These are phyloP conservation scores for Schrenkiella parvula DNA, from an alignment of 345 rosid species.

Conservation along the genomic window DNA sequence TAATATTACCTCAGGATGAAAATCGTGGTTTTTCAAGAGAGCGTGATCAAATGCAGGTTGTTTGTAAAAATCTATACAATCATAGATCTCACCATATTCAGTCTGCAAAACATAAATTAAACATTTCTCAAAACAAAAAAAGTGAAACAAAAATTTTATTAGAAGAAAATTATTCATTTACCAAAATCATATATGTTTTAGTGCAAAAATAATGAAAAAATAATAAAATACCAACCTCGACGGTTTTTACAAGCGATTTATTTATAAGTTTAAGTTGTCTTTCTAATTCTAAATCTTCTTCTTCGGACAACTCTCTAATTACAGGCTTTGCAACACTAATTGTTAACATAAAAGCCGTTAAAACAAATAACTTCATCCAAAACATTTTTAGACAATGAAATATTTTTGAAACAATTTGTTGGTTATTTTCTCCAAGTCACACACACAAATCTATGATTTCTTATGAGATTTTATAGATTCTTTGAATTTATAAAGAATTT, in stretches of 20 bases:
- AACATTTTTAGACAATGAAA: background rate
- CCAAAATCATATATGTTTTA: no score
- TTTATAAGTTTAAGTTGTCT: slow-evolving; percentile 26
- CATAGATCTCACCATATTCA: slow-evolving; percentile 20
- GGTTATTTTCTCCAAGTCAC: background rate
- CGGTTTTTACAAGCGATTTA: slow-evolving; percentile 23
- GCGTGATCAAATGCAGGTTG: slow-evolving; percentile 29
- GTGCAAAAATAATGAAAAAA: no score
- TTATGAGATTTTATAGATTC: background rate
- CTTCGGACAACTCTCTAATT: slow-evolving; percentile 11
- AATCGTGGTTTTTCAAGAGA: slow-evolving; percentile 22
- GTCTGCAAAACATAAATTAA: slow-evolving; percentile 7
- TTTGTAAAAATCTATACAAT: slow-evolving; percentile 26
- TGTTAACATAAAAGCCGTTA: background rate
- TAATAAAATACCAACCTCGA: slow-evolving; percentile 2
- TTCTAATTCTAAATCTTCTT: slow-evolving; percentile 34
- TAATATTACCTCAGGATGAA: slow-evolving; percentile 26
- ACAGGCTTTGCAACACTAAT: background rate
- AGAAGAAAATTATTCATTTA: background rate
- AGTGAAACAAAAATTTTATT: background rate
- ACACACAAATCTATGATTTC: background rate
- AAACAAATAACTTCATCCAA: background rate
- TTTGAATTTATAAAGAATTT: background rate
- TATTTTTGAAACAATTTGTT: background rate
- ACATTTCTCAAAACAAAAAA: background rate